Conservation (phyloP, 805 yeast genomes). For the Grigorovia humatica region DNA sequence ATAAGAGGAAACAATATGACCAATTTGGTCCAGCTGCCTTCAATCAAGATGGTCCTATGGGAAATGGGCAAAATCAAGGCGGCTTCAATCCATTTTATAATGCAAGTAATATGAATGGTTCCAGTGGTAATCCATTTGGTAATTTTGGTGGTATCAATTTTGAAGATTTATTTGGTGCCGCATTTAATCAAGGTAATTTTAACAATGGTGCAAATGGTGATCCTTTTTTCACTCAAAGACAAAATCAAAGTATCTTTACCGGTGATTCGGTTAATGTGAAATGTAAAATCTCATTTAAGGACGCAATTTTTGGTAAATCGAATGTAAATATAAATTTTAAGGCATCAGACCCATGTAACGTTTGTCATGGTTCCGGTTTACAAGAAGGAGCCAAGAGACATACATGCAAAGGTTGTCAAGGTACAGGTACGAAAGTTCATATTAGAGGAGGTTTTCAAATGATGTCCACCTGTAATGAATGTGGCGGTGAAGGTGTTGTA, state of each 20-base stretch:
- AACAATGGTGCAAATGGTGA: slow-evolving; percentile 2
- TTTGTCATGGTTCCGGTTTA: slow-evolving; percentile 82
- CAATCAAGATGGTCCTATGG: slow-evolving; percentile 42
- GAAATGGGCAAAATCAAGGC: slow-evolving; percentile 35
- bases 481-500: slow-evolving; percentile 82
- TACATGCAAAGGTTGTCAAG: slow-evolving; percentile 82
- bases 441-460: slow-evolving; percentile 89
- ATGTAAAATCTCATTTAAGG: slow-evolving; percentile 68
- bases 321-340: slow-evolving; percentile 56
- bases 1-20: slow-evolving; percentile 80
- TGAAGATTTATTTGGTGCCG: slow-evolving; percentile 55
- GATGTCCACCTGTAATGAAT: slow-evolving; percentile 82
- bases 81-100: slow-evolving; percentile 8
- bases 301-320: slow-evolving; percentile 71
- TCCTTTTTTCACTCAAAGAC: slow-evolving; percentile 1
- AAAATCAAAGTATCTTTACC: slow-evolving; percentile 33
- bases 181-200: slow-evolving; percentile 25
- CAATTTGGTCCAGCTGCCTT: slow-evolving; percentile 86
- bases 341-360: slow-evolving; percentile 63
- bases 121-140: slow-evolving; percentile 24
- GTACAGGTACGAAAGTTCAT: slow-evolving; percentile 85
- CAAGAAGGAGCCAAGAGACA: slow-evolving; percentile 58
- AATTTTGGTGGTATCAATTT: slow-evolving; percentile 41
- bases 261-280: slow-evolving; percentile 84
- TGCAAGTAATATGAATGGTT: slow-evolving; percentile 1